Percentiles rank a stretch among this genome's conserved stretches.
Conservation (phyloP, 768 basidiomycete genomes). For the Xerocomus potaroensis region DNA sequence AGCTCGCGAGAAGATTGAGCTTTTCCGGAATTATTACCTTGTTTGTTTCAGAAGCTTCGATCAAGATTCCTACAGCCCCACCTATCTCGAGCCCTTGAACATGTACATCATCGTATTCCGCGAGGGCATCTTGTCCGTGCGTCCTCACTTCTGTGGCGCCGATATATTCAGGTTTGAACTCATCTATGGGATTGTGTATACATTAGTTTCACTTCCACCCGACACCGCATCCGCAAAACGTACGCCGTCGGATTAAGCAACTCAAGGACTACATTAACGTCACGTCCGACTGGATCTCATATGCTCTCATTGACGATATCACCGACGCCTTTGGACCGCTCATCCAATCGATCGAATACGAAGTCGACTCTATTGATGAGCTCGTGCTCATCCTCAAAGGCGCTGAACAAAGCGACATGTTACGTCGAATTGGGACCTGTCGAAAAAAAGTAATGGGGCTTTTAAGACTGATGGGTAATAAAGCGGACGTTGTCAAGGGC, state of each 20-base stretch:
- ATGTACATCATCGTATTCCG: constrained; percentile 99
- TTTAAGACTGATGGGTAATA: constrained; percentile 95
- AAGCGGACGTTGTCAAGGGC: constrained; percentile 99
- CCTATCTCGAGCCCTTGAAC: constrained; percentile 95
- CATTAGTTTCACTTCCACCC: constrained; percentile 96
- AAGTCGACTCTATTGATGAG: constrained; percentile 98
- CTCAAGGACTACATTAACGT: constrained; percentile 98
- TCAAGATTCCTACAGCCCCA: constrained; percentile 96
- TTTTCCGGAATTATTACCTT: constrained; percentile 97
- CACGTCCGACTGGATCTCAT: constrained; percentile 99
- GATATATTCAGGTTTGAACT: not conserved
- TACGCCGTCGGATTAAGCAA: constrained; percentile 96
- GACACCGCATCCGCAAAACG: constrained; percentile 96
- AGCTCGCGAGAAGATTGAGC: constrained; percentile 98
- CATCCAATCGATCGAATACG: constrained; percentile 98
- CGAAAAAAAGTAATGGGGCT: constrained; percentile 99
- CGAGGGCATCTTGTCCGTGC: constrained; percentile 90
- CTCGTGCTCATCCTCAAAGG: constrained; percentile 89
- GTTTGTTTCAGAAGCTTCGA: constrained; percentile 99
- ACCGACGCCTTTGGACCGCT: constrained; percentile 98
- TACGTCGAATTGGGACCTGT: constrained; percentile 94
- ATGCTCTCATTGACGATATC: constrained; percentile 98
- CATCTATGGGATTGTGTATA: not conserved
- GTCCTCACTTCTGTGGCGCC: constrained; percentile 27
- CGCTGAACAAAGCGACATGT: constrained; percentile 85